Base-by-base conservation (phyloP, 1,139 yeast genomes). In the Magnusiomyces suaveolens region DNA sequence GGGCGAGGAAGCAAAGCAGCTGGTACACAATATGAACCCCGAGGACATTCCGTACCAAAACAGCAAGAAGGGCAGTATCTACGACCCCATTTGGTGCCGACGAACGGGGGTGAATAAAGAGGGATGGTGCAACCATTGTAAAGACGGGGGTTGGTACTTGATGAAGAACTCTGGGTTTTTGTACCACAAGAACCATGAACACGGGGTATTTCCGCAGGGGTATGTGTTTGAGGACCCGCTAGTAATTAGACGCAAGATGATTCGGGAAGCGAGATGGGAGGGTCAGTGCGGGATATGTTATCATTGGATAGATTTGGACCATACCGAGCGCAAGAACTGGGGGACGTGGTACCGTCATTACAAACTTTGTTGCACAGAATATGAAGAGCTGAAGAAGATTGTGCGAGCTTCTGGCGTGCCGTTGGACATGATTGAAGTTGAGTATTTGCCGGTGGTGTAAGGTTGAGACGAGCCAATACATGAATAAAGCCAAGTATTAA, bases 341-440 rank as follows among this genome's bases (percentile, higher is more conserved):
- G 66, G 66, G 1, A 64, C 67, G 1, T 64, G 67, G 67, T 64
- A 62, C 54, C 56, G 67, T 12, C 67, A 64, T 52, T 64, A 64
- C 51, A 64, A 64, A 54, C 60, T 60, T 46, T 64, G 67, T 54
- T 62, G 60, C 25, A 62, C 63, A 38, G 67, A 64, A 52, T 64
- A 64, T 44, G 66, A 64, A 46, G 65, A 63, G 43, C 59, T 64
- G 32, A 61, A 63, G 51, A 62, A 60, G 53, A 59, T 62, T 4
- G 44, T 64, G 33, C 55, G 56, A 16, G 62, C 65, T 4, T 63
- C 64, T 2, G 61, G 61, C 3, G 63, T 63, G 10, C 66, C 66
- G 3, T 58, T 64, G 12, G 57, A 60, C 48, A 46, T 64, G 32
- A 56, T 62, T 3, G 67, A 64, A 48, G 52, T 64, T 29, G 55